Evolutionary conservation across 192 early-diverging fungal species (phyloP), one percentile per base, ranked within the genome.

Genomic region (Coemansia sp.): DNA sequence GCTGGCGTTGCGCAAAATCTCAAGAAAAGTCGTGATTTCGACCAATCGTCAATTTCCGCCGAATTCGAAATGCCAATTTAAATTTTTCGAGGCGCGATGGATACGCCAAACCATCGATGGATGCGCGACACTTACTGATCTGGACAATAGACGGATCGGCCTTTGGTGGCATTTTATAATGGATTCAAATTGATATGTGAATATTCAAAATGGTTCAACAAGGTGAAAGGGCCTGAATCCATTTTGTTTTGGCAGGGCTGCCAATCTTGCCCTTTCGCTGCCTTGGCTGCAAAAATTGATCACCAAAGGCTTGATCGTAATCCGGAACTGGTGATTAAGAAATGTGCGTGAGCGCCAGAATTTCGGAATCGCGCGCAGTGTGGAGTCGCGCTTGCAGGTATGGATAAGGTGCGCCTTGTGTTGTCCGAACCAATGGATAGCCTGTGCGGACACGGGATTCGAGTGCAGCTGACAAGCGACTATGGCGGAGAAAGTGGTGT

Each of bases 151-250:
- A 82, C 62, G 93, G 88, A 82, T 95, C 93, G 79, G 91, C 85
- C 88, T 95, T 93, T 79, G 92, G 93, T 68, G 93, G 93, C 91
- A 93, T 93, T 61, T 80, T 76, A 76, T 52, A 61, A 52, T 45
- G 43, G 43, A 45, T 45, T 45, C 43, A 45, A 20, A 45, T 45
- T 45, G 43, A 45, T 20, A 20, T 45, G 43, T 20, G 18, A 45
- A 18, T 45, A 45, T 45, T 45, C 43, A 45, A 45, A 45, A 45
- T 45, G 43, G 43, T 45, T 45, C 43, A 45, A 45, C 43, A 45
- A 45, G n/a, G 43, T 45, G 43, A 45, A 45, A 45, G 18, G 43
- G 43, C 43, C n/a, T 45, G 43, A 20, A 45, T 45, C 43, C 18
- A 21, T 45, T 45, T 6, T 21, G 18, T 2, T 45, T 45, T 45